phyloP scores from a whole-genome alignment of 2,329 filamentous ascomycete species.

The Dothistroma septosporum region DNA sequence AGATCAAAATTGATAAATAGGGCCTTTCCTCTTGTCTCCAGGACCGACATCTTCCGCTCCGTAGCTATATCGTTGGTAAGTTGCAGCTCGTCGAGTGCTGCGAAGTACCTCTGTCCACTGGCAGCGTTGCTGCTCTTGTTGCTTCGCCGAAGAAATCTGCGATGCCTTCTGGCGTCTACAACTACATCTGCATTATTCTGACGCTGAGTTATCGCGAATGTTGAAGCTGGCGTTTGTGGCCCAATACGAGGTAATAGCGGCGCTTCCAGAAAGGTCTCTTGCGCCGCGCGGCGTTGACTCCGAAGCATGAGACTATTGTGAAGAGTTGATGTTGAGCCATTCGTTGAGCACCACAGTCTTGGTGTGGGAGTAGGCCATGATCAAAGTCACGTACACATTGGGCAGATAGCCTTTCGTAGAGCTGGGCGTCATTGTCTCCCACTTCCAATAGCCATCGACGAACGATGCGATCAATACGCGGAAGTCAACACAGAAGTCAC shows the following conservation, averaged over 20 bases:
- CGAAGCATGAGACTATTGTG: background rate
- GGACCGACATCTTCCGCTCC: conserved; percentile 10
- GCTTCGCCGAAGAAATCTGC: background rate
- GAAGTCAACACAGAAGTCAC: background rate
- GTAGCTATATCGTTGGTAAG: background rate
- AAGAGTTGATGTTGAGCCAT: background rate
- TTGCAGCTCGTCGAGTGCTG: conserved; percentile 6
- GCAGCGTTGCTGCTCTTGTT: background rate
- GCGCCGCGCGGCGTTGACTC: background rate
- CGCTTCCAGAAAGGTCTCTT: background rate
- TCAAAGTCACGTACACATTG: background rate
- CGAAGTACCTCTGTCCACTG: conserved; percentile 2
- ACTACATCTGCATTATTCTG: background rate
- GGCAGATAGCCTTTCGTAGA: background rate
- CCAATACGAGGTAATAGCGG: background rate
- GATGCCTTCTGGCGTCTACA: background rate
- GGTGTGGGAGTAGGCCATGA: background rate
- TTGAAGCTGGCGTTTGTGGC: background rate
- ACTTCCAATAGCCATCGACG: background rate
- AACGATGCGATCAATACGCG: background rate
- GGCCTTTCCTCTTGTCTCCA: conserved; percentile 13
- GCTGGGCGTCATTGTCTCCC: background rate
- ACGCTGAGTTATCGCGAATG: background rate
- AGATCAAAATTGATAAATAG: conserved; percentile 7
- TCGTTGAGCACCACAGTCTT: background rate